Conservation (phyloP, 352 stramenopile genomes). For the Bremia lactucae region DNA sequence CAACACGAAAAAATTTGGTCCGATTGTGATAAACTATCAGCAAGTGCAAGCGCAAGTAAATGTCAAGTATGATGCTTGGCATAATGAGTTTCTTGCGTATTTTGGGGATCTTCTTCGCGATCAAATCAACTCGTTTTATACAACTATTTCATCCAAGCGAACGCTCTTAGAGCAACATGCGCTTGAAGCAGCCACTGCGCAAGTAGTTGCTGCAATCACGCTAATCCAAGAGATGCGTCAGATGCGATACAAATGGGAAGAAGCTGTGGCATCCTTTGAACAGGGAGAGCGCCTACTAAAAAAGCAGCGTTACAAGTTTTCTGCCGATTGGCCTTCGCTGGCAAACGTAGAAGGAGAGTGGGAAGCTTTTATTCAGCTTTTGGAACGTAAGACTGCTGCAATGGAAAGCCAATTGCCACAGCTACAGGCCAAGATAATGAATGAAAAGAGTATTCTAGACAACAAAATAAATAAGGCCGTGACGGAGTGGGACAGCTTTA, state of each 20-base stretch:
- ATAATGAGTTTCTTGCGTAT: slow-evolving; percentile 95
- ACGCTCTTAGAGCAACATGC: slow-evolving; percentile 89
- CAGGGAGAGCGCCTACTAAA: slow-evolving; percentile 93
- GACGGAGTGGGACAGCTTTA: slow-evolving; percentile 68
- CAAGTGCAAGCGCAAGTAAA: slow-evolving; percentile 90
- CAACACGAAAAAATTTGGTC: slow-evolving; percentile 86
- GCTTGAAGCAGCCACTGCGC: slow-evolving; percentile 91
- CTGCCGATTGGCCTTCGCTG: slow-evolving; percentile 92
- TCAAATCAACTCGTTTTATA: slow-evolving; percentile 87
- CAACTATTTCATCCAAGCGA: slow-evolving; percentile 73
- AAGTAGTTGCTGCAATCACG: slow-evolving; percentile 91
- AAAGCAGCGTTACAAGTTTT: slow-evolving; percentile 93
- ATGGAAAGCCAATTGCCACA: slow-evolving; percentile 97
- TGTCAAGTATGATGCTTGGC: slow-evolving; percentile 99
- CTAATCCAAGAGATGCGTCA: slow-evolving; percentile 84
- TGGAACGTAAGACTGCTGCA: slow-evolving; percentile 79
- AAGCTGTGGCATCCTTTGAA: slow-evolving; percentile 83
- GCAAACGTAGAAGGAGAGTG: slow-evolving; percentile 94
- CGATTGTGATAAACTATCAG: slow-evolving; percentile 85
- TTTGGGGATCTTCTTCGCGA: slow-evolving; percentile 92
- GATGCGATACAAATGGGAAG: slow-evolving; percentile 61
- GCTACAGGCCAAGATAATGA: slow-evolving; percentile 94
- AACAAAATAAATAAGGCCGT: slow-evolving; percentile 72
- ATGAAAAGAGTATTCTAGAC: slow-evolving; percentile 89
- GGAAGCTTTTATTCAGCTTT: slow-evolving; percentile 88